phyloP scores from a whole-genome alignment of 352 stramenopile genomes.

The Poterioochromonas sp. region DNA sequence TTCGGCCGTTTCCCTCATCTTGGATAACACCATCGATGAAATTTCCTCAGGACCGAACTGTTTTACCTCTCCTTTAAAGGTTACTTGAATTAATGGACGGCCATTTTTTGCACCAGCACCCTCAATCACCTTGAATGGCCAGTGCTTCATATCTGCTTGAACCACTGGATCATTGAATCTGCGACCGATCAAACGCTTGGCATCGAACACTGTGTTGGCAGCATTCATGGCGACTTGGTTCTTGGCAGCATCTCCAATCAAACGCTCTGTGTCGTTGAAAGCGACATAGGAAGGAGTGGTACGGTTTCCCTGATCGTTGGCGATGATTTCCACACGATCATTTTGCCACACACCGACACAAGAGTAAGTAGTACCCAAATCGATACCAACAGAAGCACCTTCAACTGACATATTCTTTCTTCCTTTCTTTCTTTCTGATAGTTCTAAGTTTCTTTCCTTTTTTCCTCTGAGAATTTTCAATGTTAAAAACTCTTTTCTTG shows the following conservation, averaged over 20 bases:
- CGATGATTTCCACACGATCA: conserved; percentile 93
- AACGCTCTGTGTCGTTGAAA: conserved; percentile 78
- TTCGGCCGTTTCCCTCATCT: too few species aligned
- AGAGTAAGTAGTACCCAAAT: conserved; percentile 90
- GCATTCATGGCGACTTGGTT: conserved; percentile 83
- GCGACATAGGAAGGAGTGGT: conserved; percentile 78
- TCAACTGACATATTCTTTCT: conserved; percentile 49
- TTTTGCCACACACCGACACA: conserved; percentile 95
- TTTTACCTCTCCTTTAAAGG: too few species aligned
- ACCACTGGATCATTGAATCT: conserved; percentile 46
- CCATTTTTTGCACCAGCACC: too few species aligned
- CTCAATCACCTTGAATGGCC: neutral
- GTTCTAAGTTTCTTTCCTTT: too few species aligned
- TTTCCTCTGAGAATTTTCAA: too few species aligned
- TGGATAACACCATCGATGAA: too few species aligned
- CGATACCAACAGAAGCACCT: conserved; percentile 76
- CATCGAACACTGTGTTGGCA: conserved; percentile 67
- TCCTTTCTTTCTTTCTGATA: too few species aligned
- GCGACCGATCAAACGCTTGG: conserved; percentile 59
- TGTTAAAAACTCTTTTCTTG: too few species aligned
- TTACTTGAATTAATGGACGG: too few species aligned
- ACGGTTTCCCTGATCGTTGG: conserved; percentile 85
- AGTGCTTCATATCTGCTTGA: conserved; percentile 27
- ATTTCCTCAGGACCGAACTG: too few species aligned
- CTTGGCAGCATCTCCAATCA: conserved; percentile 74